Evolutionary conservation across 2,329 filamentous ascomycete genomes (phyloP), one percentile per base, ranked within the genome.

Genomic region (Juglanconis sp.): DNA sequence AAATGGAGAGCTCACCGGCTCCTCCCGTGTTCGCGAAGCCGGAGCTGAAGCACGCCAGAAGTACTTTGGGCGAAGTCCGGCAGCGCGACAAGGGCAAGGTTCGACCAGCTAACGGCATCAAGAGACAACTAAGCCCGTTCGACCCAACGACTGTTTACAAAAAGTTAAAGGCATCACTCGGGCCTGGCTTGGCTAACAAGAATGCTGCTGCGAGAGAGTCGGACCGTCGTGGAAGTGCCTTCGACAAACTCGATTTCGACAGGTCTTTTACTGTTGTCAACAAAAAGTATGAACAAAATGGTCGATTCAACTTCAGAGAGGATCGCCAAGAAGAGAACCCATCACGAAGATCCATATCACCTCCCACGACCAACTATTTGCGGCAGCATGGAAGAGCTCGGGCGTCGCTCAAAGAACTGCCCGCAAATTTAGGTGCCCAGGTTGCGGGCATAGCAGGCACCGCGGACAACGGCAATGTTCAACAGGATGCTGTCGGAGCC

Each of bases 121-220:
- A 86, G 67, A 73, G 84, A 60, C 77, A 81, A 13, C 74, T 78
- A 1, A 87, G 84, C 63, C 84, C 84, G 0, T 86, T 86, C 63
- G 81, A 82, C 52, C 78, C 81, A 3, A 77, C 83, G 62, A 82
- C 81, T 0, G 83, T 87, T 1, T 86, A 81, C 68, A 86, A 86
- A 68, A 77, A 81, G 46, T 78, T 87, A 9, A 74, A 77, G 36
- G 81, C 82, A 3, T 81, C 81, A 11, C 66, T 83, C 34, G 69
- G 71, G 32, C 48, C 55, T 10, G 60, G 68, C 51, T 57, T 53
- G 70, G 67, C 61, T 44, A 67, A 52, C 55, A 62, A 46, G 58
- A 66, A 62, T 47, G 59, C 42, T 63, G 59, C 58, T 63, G 68
- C 53, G 35, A 56, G 67, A 17, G 64, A 60, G 30, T 61, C 66